Evolutionary conservation across 768 basidiomycete species (phyloP).

Genomic region (Auricularia sp.): DNA sequence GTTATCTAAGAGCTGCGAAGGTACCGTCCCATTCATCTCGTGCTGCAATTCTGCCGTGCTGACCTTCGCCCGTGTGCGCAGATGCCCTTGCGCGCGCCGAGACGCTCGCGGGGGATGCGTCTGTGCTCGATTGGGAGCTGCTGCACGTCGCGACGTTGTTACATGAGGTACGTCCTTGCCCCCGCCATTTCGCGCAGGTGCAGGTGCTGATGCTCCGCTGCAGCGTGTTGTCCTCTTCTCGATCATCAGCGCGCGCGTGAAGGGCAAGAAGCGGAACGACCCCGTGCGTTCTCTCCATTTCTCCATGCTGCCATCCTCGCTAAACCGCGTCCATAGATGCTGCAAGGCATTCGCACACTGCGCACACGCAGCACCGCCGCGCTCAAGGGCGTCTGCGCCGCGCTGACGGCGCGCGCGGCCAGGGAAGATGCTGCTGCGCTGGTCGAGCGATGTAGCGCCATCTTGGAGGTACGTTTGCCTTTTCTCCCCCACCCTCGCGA

Average conservation of each 20-base stretch:
- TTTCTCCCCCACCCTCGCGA: too few species aligned
- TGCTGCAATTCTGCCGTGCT: too few species aligned
- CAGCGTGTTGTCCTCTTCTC: background rate
- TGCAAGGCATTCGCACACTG: background rate
- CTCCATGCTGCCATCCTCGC: background rate
- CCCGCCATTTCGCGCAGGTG: too few species aligned
- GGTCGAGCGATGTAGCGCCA: background rate
- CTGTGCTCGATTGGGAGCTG: background rate
- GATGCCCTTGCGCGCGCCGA: background rate
- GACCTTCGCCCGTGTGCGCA: background rate
- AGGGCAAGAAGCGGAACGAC: background rate
- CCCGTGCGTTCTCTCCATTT: background rate
- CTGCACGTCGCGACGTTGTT: background rate
- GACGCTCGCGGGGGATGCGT: background rate
- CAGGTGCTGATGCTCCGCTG: background rate
- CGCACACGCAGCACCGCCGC: background rate
- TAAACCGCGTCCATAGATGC: background rate
- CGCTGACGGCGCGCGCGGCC: background rate
- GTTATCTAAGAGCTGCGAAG: background rate
- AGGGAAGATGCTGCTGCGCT: background rate
- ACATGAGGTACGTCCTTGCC: background rate
- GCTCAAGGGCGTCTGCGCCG: background rate
- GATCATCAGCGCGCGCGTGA: background rate
- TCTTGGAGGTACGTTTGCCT: background rate
- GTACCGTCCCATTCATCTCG: too few species aligned